phyloP scores from a whole-genome alignment of 2,329 filamentous ascomycete genomes.

The Dactylellina drechsleri region DNA sequence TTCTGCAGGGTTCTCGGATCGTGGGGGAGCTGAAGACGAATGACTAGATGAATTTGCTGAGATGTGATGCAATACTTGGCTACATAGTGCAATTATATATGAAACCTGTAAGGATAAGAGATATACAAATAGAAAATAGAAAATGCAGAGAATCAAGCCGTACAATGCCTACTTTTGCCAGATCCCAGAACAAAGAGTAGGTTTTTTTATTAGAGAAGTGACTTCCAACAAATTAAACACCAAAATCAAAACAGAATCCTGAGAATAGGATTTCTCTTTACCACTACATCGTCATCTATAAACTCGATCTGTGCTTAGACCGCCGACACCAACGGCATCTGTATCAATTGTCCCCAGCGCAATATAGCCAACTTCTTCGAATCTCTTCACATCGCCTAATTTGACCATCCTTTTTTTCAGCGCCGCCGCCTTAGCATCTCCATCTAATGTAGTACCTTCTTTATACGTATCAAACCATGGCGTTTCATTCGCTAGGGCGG shows the following conservation, averaged over 20 bases:
- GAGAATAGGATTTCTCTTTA: neutral
- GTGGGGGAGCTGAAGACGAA: no score
- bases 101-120: no score
- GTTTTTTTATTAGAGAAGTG: no score
- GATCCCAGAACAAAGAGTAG: no score
- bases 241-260: neutral
- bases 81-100: no score
- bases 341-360: slow-evolving; percentile 46
- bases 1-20: neutral
- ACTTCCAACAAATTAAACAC: neutral
- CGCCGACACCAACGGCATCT: slow-evolving; percentile 19
- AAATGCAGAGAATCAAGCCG: no score
- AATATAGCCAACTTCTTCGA: slow-evolving; percentile 47
- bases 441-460: slow-evolving; percentile 44
- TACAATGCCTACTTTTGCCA: no score
- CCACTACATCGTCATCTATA: slow-evolving; percentile 18
- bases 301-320: slow-evolving; percentile 37
- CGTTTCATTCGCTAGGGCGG: slow-evolving; percentile 35
- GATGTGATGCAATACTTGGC: no score
- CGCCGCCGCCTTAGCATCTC: slow-evolving; percentile 40
- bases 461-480: slow-evolving; percentile 50
- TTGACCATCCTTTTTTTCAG: slow-evolving; percentile 34
- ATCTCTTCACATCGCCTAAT: slow-evolving; percentile 41
- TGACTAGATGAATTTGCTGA: no score
- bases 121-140: no score